A percentile compares a stretch with the other conserved stretches of the same genome.
phyloP scores from a whole-genome alignment of 768 basidiomycete genomes.

The Dacryopinax primogenitus region DNA sequence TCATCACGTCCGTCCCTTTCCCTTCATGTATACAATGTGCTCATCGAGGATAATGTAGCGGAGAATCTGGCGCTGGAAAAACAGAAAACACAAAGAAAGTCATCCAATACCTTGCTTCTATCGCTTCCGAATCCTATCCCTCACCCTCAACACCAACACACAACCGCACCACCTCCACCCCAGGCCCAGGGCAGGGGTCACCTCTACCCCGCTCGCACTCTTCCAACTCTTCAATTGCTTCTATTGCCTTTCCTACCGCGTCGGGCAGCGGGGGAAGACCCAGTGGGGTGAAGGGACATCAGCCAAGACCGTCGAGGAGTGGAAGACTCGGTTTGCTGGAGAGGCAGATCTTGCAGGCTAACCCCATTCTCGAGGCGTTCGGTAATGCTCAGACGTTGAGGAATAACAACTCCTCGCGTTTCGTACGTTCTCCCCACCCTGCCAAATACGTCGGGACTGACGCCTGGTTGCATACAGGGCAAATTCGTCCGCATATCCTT shows the following conservation, averaged over 20 bases:
- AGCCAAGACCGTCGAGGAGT: background rate
- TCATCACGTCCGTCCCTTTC: constrained; percentile 72
- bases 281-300: constrained; percentile 44
- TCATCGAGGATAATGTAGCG: constrained; percentile 38
- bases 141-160: constrained; percentile 42
- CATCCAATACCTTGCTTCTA: constrained; percentile 96
- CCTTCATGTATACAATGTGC: constrained; percentile 11
- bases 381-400: constrained; percentile 97
- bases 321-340: constrained; percentile 71
- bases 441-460: background rate
- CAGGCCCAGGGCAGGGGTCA: constrained; percentile 14
- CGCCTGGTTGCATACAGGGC: constrained; percentile 37
- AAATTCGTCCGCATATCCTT: constrained; percentile 97
- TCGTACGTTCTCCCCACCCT: constrained; percentile 29
- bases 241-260: constrained; percentile 45
- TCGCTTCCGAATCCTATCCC: constrained; percentile 67
- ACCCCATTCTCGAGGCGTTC: constrained; percentile 93
- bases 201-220: constrained; percentile 22
- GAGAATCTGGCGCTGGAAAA: constrained; percentile 98
- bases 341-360: constrained; percentile 92
- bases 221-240: constrained; percentile 43
- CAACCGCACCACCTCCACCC: constrained; percentile 49
- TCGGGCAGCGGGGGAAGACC: constrained; percentile 29
- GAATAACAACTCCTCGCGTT: constrained; percentile 97
- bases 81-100: constrained; percentile 98